Evolutionary conservation across 2,329 filamentous ascomycete genomes (phyloP), one percentile per base, ranked within the genome.

Genomic region (Byssochlamys sp.): DNA sequence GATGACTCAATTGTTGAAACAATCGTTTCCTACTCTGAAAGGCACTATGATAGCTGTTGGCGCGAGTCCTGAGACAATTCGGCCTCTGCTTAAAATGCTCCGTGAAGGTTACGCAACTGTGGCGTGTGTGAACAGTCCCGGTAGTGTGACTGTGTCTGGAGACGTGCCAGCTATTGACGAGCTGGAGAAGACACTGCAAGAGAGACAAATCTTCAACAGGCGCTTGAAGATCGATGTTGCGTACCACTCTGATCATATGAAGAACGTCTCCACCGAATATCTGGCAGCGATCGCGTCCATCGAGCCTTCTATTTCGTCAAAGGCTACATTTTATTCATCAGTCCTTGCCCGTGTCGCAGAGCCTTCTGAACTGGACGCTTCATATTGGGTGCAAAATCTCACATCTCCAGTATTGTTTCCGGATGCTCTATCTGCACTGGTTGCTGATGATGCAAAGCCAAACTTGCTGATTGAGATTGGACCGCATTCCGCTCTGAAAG

Each of bases 101-200:
- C 11, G 12, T 10, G 29, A 55, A 2, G 59, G 60, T n/a, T 52
- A 55, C 3, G 51, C 63, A 14, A 54, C 57, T 12, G 59, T 72
- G 6, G 75, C 73, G 1, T 75, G 73, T 27, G 62, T 71, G 49
- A 77, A 77, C 60, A 70, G 67, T 3, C 69, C 68, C 0, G 59
- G 58, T 2, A 75, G 67, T 49, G 63, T 74, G 1, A 77, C 73
- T 0, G 28, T 75, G 1, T 71, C 71, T 19, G 72, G 72, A 1
- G 68, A 73, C 35, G 53, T 39, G 1, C 60, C 65, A 4, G 63
- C 58, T 9, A 60, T 73, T 6, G 55, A 63, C 12, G 62, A 69
- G 48, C 35, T 70, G n/a, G 58, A 65, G 52, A 31, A 48, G 4
- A 26, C 62, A 5, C 45, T 71, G 10, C 61, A 68, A 33, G 52